Base-by-base conservation (phyloP, 148 eudicot genomes). In the Linanthus parryae region DNA sequence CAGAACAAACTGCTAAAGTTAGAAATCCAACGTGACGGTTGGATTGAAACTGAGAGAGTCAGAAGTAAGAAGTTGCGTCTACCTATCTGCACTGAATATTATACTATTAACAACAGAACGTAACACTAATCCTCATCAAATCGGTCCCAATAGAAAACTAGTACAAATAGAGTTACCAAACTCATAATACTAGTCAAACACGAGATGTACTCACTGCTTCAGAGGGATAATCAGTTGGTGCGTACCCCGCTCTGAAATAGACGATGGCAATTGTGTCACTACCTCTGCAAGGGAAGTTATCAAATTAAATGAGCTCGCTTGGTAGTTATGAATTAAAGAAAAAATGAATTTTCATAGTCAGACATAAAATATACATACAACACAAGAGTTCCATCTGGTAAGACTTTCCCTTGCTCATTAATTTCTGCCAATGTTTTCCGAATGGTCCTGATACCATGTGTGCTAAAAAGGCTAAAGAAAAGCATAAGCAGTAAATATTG, bases 161-260 rank as follows among this genome's bases (percentile, higher is more conserved):
- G n/a, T n/a, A n/a, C n/a, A n/a, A n/a, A n/a, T n/a, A n/a, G n/a
- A n/a, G n/a, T n/a, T n/a, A n/a, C n/a, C n/a, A n/a, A n/a, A n/a
- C n/a, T n/a, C n/a, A n/a, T n/a, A n/a, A n/a, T n/a, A n/a, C n/a
- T n/a, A n/a, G n/a, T n/a, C n/a, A n/a, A n/a, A n/a, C n/a, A n/a
- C n/a, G n/a, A 52, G 6, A 42, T 41, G 20, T 18, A 80, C 90
- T 82, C 59, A 92, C 99, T 66, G 72, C 68, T 66, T 92, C 96
- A 35, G 99, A 84, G 54, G 94, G 88, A 74, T 92, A 92, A 74
- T 92, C 99, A 23, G 71, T 61, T 35, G 99, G 99, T 28, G 96
- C 67, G 62, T 92, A 92, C 37, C 99, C 99, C 63, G 96, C 96
- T 74, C 99, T 73, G 46, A 84, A 88, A 64, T 92, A 92, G 53